A percentile compares a stretch with the other conserved stretches of the same genome.
These are phyloP conservation scores for Tuber indicum DNA, from an alignment of 495 filamentous ascomycete genomes.

Conservation along the genomic window DNA sequence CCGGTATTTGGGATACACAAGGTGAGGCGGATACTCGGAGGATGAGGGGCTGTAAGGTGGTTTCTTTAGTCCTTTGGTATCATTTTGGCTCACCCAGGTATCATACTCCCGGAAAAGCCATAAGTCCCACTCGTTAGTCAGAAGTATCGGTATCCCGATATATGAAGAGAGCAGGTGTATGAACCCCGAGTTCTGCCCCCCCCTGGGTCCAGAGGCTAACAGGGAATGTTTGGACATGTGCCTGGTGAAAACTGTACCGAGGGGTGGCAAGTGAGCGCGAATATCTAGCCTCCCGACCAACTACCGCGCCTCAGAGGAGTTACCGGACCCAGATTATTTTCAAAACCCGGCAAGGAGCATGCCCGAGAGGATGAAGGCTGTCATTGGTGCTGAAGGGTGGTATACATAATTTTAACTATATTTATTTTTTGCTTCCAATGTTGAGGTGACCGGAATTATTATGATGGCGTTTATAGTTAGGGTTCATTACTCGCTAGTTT, in stretches of 20 bases:
- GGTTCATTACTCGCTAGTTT: too few species aligned
- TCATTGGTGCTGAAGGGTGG: too few species aligned
- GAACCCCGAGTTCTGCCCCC: background rate
- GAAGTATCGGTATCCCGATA: background rate
- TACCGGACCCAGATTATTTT: too few species aligned
- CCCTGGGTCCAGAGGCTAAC: background rate
- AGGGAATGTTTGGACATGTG: background rate
- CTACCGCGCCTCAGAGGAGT: too few species aligned
- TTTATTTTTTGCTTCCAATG: too few species aligned
- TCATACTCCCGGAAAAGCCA: background rate
- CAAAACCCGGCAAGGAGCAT: too few species aligned
- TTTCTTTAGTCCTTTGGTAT: background rate
- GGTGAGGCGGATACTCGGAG: background rate
- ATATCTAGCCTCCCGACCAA: too few species aligned
- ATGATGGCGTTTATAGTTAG: too few species aligned
- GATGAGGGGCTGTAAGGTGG: background rate
- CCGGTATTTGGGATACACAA: background rate
- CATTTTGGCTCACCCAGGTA: background rate
- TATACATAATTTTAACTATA: too few species aligned
- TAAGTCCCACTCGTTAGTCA: background rate
- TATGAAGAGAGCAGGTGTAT: background rate
- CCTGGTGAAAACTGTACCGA: background rate
- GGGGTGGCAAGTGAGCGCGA: too few species aligned
- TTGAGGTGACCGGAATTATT: too few species aligned
- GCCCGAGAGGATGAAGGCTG: too few species aligned